Evolutionary conservation across 2,329 filamentous ascomycete genomes (phyloP).

Genomic region (Chrysosporium queenslandicum): DNA sequence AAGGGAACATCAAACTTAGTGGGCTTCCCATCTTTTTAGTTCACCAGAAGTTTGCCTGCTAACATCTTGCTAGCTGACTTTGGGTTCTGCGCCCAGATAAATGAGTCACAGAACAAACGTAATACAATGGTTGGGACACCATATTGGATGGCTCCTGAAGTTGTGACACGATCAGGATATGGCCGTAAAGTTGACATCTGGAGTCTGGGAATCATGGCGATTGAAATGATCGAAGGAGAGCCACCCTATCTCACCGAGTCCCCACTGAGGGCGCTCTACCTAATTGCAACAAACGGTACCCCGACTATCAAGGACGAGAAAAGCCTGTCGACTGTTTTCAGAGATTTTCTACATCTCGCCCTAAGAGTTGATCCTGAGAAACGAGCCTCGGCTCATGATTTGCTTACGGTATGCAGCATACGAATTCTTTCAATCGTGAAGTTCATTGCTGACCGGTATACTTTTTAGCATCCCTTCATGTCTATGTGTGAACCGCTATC

Average conservation of each 20-base stretch:
- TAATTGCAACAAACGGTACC: conserved; percentile 95
- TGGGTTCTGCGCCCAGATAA: conserved; percentile 96
- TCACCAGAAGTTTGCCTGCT: conserved; percentile 5
- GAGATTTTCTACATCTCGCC: conserved; percentile 84
- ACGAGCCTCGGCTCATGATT: conserved; percentile 85
- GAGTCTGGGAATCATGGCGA: conserved; percentile 98
- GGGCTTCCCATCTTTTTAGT: conserved; percentile 32
- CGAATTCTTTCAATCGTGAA: no score
- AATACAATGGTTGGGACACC: conserved; percentile 98
- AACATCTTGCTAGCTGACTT: conserved; percentile 65
- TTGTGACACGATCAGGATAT: conserved; percentile 95
- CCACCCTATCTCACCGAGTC: conserved; percentile 94
- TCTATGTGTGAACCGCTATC: conserved; percentile 60
- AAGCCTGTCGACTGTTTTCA: conserved; percentile 68
- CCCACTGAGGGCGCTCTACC: conserved; percentile 79
- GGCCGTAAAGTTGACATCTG: conserved; percentile 98
- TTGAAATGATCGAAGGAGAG: conserved; percentile 99
- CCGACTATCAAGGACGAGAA: conserved; percentile 90
- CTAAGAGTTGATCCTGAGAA: conserved; percentile 96
- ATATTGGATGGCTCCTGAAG: conserved; percentile 99
- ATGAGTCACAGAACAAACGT: conserved; percentile 90
- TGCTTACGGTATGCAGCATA: conserved; percentile 63
- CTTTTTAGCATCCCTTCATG: conserved; percentile 65
- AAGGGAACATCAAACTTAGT: conserved; percentile 97
- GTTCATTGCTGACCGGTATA: no score